phyloP scores from a whole-genome alignment of 805 yeast genomes.

The Schizosaccharomyces cryophilus region DNA sequence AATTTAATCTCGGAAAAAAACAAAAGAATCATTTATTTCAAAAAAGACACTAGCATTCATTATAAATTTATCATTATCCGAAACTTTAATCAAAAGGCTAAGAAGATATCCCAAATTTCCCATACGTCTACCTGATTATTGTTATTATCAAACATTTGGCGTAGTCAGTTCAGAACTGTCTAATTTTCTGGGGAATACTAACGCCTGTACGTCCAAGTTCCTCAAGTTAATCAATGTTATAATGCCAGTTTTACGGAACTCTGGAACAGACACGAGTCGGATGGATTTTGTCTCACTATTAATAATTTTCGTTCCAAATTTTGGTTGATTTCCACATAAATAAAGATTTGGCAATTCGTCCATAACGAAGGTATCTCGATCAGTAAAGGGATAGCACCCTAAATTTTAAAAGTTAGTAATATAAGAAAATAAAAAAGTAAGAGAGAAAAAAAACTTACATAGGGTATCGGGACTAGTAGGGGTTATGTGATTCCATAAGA shows the following conservation, averaged over 20 bases:
- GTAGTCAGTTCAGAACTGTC: not conserved
- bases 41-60: not conserved
- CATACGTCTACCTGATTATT: too few species aligned
- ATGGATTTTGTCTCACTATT: constrained; percentile 18
- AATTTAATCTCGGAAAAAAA: not conserved
- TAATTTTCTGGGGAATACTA: constrained; percentile 13
- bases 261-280: constrained; percentile 43
- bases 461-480: constrained; percentile 95
- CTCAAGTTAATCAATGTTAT: constrained; percentile 35
- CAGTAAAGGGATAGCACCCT: constrained; percentile 52
- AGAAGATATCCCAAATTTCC: too few species aligned
- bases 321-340: constrained; percentile 62
- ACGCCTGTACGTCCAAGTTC: constrained; percentile 29
- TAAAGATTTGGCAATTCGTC: constrained; percentile 65
- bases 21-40: not conserved
- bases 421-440: not conserved
- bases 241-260: constrained; percentile 39
- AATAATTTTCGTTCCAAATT: constrained; percentile 25
- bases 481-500: constrained; percentile 64
- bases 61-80: too few species aligned
- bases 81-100: too few species aligned
- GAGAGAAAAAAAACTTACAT: constrained; percentile 16
- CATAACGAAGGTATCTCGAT: constrained; percentile 56
- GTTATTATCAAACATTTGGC: not conserved
- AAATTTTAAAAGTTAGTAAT: not conserved